Evolutionary conservation across 2,329 filamentous ascomycete species (phyloP), one percentile per base, ranked within the genome.

Genomic region (Juglanconis sp.): DNA sequence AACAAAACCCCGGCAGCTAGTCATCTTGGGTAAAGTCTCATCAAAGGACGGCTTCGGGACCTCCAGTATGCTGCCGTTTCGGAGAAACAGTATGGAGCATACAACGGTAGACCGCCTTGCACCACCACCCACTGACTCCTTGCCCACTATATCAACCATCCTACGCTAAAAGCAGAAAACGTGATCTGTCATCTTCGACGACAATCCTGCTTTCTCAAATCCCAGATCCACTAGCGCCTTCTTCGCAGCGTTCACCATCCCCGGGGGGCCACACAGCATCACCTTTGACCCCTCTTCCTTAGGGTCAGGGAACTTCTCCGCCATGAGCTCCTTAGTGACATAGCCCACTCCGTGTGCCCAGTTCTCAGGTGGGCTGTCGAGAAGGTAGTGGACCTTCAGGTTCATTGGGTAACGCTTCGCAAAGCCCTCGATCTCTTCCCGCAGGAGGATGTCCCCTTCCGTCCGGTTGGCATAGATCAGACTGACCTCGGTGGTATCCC

Each of bases 211-310:
- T 57, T 76, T 73, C 62, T 81, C 71, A 62, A 80, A 86, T 0
- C 83, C 84, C 40, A 86, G 59, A 9, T 72, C 72, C 0, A 71
- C 72, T 62, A 85, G 67, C 7, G 71, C 73, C 66, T 78, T 81
- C 73, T 85, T 87, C 13, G 79, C 76, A 0, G 81, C 83, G 49
- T 79, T 79, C 2, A 87, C 73, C 83, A 88, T 84, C 0, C 79
- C 80, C 0, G 85, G 85, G 0, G 86, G 85, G 0, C 86, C 86
- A 65, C 85, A 88, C 1, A 87, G 70, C 74, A 86, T 73, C 7
- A 85, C 68, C 68, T 84, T 87, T 2, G 76, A 76, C 5, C 48
- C 57, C 13, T 82, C 79, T 0, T 67, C 49, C 0, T 71, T 73
- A 0, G 83, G 71, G 0, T 66, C 64, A 1, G 84, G 83, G 52